Evolutionary conservation across 2,329 filamentous ascomycete genomes (phyloP).

Genomic region (Monosporascus sp.): DNA sequence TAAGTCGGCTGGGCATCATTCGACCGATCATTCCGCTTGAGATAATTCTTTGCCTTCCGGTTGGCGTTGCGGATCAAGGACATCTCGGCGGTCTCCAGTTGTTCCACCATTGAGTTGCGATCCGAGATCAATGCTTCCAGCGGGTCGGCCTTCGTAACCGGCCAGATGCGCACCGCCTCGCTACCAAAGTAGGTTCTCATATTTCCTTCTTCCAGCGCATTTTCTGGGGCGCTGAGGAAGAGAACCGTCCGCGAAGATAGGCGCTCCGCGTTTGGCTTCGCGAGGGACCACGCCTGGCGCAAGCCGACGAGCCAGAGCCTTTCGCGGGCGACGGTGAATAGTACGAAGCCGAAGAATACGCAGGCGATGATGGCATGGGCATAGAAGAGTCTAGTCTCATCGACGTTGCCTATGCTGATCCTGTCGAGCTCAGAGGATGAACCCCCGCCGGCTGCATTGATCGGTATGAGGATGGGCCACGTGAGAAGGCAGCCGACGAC

Average conservation of each 20-base stretch:
- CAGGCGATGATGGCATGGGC: conserved; percentile 78
- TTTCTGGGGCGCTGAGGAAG: conserved; percentile 78
- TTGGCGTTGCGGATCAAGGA: conserved; percentile 73
- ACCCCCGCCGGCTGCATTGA: conserved; percentile 77
- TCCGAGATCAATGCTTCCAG: conserved; percentile 75
- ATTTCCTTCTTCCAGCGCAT: conserved; percentile 69
- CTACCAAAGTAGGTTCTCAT: conserved; percentile 73
- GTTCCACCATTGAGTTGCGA: conserved; percentile 67
- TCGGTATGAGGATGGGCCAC: conserved; percentile 77
- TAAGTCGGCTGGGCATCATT: conserved; percentile 7
- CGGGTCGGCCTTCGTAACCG: conserved; percentile 66
- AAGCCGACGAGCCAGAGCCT: conserved; percentile 90
- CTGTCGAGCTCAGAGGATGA: conserved; percentile 60
- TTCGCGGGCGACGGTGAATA: conserved; percentile 86
- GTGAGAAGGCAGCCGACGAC: conserved; percentile 76
- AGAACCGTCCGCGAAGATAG: conserved; percentile 89
- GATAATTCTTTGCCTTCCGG: conserved; percentile 49
- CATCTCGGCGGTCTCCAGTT: conserved; percentile 79
- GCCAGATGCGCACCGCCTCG: conserved; percentile 78
- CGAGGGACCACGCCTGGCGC: conserved; percentile 88
- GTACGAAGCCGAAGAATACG: conserved; percentile 80
- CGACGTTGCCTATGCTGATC: conserved; percentile 49
- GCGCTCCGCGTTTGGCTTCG: conserved; percentile 74
- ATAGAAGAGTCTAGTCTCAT: conserved; percentile 63
- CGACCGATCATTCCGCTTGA: conserved; percentile 10